phyloP scores from a whole-genome alignment of 2,329 filamentous ascomycete species.

The Tolypocladium guangdongense region DNA sequence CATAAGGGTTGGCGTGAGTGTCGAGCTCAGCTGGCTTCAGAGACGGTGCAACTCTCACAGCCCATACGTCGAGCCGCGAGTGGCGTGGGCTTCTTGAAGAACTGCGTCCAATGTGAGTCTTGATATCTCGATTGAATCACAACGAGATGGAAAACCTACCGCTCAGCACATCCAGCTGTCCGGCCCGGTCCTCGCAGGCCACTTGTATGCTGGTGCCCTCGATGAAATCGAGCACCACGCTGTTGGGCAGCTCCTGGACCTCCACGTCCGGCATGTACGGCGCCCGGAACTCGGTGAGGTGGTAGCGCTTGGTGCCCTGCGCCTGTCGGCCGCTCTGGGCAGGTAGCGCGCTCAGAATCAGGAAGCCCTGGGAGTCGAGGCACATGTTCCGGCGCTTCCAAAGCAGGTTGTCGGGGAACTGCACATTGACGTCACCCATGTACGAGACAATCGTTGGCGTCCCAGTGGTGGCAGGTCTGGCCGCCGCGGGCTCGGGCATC shows the following conservation, averaged over 20 bases:
- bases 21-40: not conserved
- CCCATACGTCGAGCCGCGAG: conserved; percentile 19
- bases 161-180: conserved; percentile 43
- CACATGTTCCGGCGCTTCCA: conserved; percentile 92
- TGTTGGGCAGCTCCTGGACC: conserved; percentile 85
- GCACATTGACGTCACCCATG: conserved; percentile 87
- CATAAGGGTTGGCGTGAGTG: not conserved
- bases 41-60: conserved; percentile 11
- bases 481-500: conserved; percentile 8
- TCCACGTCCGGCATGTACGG: conserved; percentile 84
- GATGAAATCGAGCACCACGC: conserved; percentile 51
- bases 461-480: conserved; percentile 18
- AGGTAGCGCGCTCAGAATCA: conserved; percentile 60
- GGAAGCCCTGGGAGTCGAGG: conserved; percentile 71
- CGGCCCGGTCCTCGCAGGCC: conserved; percentile 50
- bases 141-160: conserved; percentile 29
- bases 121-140: too few relatives aligned
- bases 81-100: conserved; percentile 24
- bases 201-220: conserved; percentile 52
- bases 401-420: conserved; percentile 89
- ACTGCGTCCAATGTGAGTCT: conserved; percentile 11
- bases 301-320: conserved; percentile 59
- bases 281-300: conserved; percentile 70
- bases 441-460: conserved; percentile 45
- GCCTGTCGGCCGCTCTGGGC: conserved; percentile 39